These are phyloP conservation scores for Xylaria telfairii DNA, from an alignment of 495 filamentous ascomycete species.

Conservation along the genomic window DNA sequence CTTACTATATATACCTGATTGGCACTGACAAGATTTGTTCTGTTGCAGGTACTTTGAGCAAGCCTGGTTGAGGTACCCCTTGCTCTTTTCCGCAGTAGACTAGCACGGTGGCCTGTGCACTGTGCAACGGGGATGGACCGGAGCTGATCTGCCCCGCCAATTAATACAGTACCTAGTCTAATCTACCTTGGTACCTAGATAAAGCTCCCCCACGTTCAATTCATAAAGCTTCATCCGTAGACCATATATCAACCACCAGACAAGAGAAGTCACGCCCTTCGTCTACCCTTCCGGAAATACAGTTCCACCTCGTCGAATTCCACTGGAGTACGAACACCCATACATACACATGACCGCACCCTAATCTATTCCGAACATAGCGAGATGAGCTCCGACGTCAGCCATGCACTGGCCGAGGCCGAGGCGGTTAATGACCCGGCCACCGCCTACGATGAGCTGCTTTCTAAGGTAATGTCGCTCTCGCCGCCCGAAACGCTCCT, in stretches of 20 bases:
- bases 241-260: neutral
- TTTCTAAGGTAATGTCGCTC: constrained; percentile 65
- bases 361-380: neutral
- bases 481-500: constrained; percentile 61
- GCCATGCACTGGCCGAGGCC: constrained; percentile 62
- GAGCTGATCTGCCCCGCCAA: neutral
- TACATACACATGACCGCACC: neutral
- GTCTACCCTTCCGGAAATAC: neutral
- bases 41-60: too few relatives aligned
- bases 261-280: neutral
- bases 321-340: neutral
- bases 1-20: too few relatives aligned
- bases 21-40: too few relatives aligned
- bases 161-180: neutral
- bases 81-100: too few relatives aligned
- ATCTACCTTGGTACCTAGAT: too few relatives aligned
- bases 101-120: neutral
- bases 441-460: constrained; percentile 68
- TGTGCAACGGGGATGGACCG: neutral
- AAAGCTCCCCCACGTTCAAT: constrained; percentile 12
- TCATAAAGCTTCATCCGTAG: neutral
- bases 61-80: too few relatives aligned
- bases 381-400: constrained; percentile 34
- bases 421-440: constrained; percentile 60
- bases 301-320: neutral